phyloP scores from a whole-genome alignment of 371 early-diverging fungal genomes.

The Racocetra persica region DNA sequence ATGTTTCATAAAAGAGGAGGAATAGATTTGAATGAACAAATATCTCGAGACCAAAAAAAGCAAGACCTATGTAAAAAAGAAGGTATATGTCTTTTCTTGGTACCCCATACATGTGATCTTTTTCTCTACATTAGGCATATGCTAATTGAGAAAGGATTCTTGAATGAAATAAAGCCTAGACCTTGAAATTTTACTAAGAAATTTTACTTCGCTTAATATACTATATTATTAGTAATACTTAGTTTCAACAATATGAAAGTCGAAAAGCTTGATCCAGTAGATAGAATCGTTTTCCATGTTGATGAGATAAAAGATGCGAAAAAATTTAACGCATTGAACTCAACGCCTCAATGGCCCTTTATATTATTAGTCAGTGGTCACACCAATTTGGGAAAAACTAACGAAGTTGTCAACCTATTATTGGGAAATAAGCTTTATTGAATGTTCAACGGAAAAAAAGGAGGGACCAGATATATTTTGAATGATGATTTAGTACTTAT shows the following conservation, averaged over 20 bases:
- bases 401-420: slow-evolving; percentile 11
- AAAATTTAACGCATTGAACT: neutral
- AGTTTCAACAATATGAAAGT: neutral
- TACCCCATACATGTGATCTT: neutral
- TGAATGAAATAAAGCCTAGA: too few relatives aligned
- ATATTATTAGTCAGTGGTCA: neutral
- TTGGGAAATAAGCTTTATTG: neutral
- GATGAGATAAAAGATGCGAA: neutral
- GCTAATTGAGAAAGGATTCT: neutral
- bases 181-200: too few relatives aligned
- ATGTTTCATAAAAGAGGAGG: too few relatives aligned
- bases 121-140: slow-evolving; percentile 2
- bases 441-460: slow-evolving; percentile 31
- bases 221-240: too few relatives aligned
- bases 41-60: too few relatives aligned
- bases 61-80: too few relatives aligned
- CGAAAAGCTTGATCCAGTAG: neutral
- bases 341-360: slow-evolving; percentile 13
- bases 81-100: too few relatives aligned
- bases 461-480: neutral
- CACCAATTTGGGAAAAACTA: slow-evolving; percentile 28
- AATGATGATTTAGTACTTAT: slow-evolving; percentile 12
- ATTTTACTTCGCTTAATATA: too few relatives aligned
- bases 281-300: neutral
- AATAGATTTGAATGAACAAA: too few relatives aligned